Evolutionary conservation across 2,329 filamentous ascomycete species (phyloP).

Genomic region (Colletotrichum theobromicola): DNA sequence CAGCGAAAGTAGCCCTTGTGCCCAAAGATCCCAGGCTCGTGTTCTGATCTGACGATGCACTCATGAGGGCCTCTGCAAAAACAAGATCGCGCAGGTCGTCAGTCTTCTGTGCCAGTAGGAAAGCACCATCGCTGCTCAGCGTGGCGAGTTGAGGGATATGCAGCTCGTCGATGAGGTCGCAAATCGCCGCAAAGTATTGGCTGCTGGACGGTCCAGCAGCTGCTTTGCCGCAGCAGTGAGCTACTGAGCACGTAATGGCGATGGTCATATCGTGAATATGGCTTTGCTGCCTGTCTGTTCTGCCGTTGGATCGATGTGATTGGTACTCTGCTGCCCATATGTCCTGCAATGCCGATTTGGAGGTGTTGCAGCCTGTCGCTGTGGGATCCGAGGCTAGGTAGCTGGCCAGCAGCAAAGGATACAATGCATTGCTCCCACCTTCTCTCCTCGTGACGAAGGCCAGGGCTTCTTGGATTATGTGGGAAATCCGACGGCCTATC

Average conservation of each 20-base stretch:
- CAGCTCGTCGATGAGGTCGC: slow-evolving; percentile 41
- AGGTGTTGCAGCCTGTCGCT: background rate
- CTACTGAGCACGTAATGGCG: slow-evolving; percentile 48
- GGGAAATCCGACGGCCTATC: background rate
- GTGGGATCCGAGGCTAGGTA: background rate
- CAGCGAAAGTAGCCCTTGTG: slow-evolving; percentile 28
- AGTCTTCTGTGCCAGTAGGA: slow-evolving; percentile 56
- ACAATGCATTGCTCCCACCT: background rate
- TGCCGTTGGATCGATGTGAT: background rate
- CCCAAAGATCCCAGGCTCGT: background rate
- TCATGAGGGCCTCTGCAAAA: slow-evolving; percentile 50
- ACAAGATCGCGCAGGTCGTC: slow-evolving; percentile 58
- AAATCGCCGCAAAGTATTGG: slow-evolving; percentile 44
- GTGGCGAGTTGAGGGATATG: slow-evolving; percentile 35
- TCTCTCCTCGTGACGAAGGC: background rate
- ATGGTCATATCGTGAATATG: slow-evolving; percentile 38
- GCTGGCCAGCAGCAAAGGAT: slow-evolving; percentile 7
- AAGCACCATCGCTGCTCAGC: slow-evolving; percentile 52
- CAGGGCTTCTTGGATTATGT: slow-evolving; percentile 12
- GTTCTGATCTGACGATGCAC: background rate
- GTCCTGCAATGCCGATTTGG: background rate
- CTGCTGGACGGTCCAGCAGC: slow-evolving; percentile 38
- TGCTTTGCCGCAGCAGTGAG: slow-evolving; percentile 51
- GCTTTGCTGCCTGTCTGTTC: background rate
- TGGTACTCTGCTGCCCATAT: background rate